Evolutionary conservation across 805 yeast genomes (phyloP).

Genomic region (Wickerhamomyces queroliae): DNA sequence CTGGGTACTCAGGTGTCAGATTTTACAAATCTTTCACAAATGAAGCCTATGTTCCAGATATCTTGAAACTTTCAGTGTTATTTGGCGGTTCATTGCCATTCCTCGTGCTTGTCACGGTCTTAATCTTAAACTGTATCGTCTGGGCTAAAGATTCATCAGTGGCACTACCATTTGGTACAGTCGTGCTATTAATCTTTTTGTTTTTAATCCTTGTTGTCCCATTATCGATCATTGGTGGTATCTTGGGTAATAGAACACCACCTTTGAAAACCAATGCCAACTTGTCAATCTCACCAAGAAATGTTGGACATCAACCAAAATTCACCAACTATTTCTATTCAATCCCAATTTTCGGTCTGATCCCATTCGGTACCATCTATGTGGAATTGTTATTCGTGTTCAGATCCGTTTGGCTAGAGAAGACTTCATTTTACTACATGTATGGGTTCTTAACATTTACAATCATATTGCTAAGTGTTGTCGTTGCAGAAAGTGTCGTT

Average conservation of each 20-base stretch:
- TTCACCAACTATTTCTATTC: constrained; percentile 19
- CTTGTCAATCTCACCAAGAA: constrained; percentile 13
- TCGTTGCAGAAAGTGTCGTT: constrained; percentile 66
- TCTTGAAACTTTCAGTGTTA: constrained; percentile 27
- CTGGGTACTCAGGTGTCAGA: constrained; percentile 68
- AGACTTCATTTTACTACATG: constrained; percentile 71
- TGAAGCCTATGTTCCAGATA: constrained; percentile 11
- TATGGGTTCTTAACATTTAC: constrained; percentile 73
- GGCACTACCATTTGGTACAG: constrained; percentile 76
- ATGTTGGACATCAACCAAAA: constrained; percentile 31
- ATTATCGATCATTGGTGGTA: constrained; percentile 69
- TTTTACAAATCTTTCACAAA: constrained; percentile 51
- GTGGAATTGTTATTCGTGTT: constrained; percentile 71
- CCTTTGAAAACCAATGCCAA: constrained; percentile 12
- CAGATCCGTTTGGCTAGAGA: constrained; percentile 75
- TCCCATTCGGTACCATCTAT: constrained; percentile 78
- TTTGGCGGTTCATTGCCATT: constrained; percentile 47
- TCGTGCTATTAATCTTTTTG: constrained; percentile 50
- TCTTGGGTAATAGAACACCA: constrained; percentile 33
- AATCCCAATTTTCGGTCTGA: constrained; percentile 52
- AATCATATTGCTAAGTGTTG: constrained; percentile 49
- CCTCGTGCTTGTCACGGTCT: constrained; percentile 40
- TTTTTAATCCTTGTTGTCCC: constrained; percentile 71
- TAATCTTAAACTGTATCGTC: constrained; percentile 59
- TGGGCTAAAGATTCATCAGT: constrained; percentile 73